Base-by-base conservation (phyloP, 164 flowering plant genomes). In the Santalum album region DNA sequence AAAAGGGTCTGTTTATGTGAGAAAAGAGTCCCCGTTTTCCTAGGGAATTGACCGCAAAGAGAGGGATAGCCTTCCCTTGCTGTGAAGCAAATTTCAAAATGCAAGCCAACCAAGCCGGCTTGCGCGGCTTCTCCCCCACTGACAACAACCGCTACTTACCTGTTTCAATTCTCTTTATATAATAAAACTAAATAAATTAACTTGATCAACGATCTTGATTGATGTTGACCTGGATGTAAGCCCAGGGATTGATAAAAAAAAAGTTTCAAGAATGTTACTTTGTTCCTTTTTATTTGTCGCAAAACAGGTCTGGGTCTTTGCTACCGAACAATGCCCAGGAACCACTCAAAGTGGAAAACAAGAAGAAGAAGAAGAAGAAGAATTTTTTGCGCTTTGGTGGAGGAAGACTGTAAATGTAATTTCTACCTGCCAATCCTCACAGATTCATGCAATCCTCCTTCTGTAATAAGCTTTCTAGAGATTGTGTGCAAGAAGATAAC, bases 21-120 rank as follows among this genome's bases (percentile, higher is more conserved):
- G 49, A 34, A 19, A 45, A 20, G 12, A 18, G 49, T 5, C 61
- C 48, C 73, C 75, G 54, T 65, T 44, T 40, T 62, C 63, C 60
- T 20, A 75, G 73, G 80, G 63, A 80, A 78, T 72, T 72, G 77
- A 72, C 79, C 74, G 74, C 65, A 67, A 77, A 82, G 80, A 72
- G 73, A 65, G 77, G 69, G 36, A 55, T 63, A 60, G 16, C 7
- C 45, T 77, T 71, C 61, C 79, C 80, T 58, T 64, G 35, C 49
- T 68, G 46, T 58, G 35, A 80, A 80, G 81, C 76, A 72, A 73
- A 62, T 47, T 38, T 25, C 49, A 54, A 62, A 20, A 42, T 58
- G 16, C 45, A 57, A 68, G 77, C 75, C 82, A 75, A 69, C 78
- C 36, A 39, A 53, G 72, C 70, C 82, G 80, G 80, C 75, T 66